Evolutionary conservation across 2,329 filamentous ascomycete genomes (phyloP), one percentile per base, ranked within the genome.

Genomic region (Macroventuria anomochaeta): DNA sequence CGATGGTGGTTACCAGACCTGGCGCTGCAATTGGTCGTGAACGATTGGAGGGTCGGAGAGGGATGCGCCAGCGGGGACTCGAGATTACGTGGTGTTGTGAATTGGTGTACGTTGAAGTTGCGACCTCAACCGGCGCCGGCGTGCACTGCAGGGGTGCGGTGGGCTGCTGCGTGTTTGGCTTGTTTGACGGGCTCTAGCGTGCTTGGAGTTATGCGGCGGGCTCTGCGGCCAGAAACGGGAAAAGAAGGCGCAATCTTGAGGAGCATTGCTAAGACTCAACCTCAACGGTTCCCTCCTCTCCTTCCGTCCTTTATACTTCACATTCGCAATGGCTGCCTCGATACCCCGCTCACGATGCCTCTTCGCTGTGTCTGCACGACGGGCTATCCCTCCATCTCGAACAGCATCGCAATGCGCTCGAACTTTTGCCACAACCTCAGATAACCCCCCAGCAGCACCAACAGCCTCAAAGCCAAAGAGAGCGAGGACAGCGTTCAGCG

Each of bases 401-500:
- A 54, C 48, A 46, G 53, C 58, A 20, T 54, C 63, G 5, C 60
- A 56, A 49, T 59, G 47, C 54, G 41, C 53, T 31, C 62, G 72
- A 55, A 57, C 64, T 48, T 72, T 75, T 47, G 72, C 72, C 66
- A 72, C 71, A 34, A 64, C 65, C 48, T 57, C 68, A 32, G 70
- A 74, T 39, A 53, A 67, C 26, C 57, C 63, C 2, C 61, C 68
- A 43, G 55, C 64, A 44, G 41, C 64, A n/a, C 63, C 63, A 2
- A 54, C 47, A 21, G 32, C 53, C n/a, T 49, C 61, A n/a, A 68
- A 68, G 49, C 67, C 72, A 7, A 61, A 63, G 46, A 74, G 81
- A 52, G 76, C 74, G 33, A 65, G 77, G 25, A 87, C 83, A 12
- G 74, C 76, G 2, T 88, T 89, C 73, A 78, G 76, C 57, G 85